Conservation (phyloP, 495 filamentous ascomycete genomes). For the Lasiosphaeriaceae sp. region DNA sequence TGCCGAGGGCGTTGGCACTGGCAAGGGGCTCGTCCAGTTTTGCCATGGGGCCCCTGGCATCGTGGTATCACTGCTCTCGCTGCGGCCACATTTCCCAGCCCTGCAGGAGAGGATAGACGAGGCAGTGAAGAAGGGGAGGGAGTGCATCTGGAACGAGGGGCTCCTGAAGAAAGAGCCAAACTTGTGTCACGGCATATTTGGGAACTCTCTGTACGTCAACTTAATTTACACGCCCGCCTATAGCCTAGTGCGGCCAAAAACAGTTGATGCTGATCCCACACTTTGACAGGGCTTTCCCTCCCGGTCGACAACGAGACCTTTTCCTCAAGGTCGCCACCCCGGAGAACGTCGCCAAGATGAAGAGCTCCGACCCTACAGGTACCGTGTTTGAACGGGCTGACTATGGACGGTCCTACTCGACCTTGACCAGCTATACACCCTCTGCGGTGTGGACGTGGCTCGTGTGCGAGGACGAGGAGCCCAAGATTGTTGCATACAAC, state of each 20-base stretch:
- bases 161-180: conserved; percentile 59
- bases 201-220: conserved; percentile 48
- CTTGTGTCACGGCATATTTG: conserved; percentile 61
- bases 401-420: conserved; percentile 25
- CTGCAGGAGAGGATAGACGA: conserved; percentile 43
- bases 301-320: conserved; percentile 32
- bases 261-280: no score
- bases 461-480: conserved; percentile 12
- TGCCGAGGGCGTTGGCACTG: conserved; percentile 10
- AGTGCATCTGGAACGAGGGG: conserved; percentile 48
- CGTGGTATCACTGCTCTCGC: conserved; percentile 47
- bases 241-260: no score
- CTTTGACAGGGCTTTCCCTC: conserved; percentile 29
- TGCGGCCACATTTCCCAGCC: conserved; percentile 47
- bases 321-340: conserved; percentile 51
- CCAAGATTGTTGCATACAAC: conserved; percentile 23
- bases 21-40: conserved; percentile 55
- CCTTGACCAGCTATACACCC: conserved; percentile 25
- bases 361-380: conserved; percentile 31
- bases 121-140: conserved; percentile 42
- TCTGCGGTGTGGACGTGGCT: conserved; percentile 30
- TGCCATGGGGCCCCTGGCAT: conserved; percentile 65
- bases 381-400: conserved; percentile 27
- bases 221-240: no score
- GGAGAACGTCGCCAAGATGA: conserved; percentile 46